Evolutionary conservation across 75 land plant genomes (phyloP).

Genomic region (Azolla pinnata): DNA sequence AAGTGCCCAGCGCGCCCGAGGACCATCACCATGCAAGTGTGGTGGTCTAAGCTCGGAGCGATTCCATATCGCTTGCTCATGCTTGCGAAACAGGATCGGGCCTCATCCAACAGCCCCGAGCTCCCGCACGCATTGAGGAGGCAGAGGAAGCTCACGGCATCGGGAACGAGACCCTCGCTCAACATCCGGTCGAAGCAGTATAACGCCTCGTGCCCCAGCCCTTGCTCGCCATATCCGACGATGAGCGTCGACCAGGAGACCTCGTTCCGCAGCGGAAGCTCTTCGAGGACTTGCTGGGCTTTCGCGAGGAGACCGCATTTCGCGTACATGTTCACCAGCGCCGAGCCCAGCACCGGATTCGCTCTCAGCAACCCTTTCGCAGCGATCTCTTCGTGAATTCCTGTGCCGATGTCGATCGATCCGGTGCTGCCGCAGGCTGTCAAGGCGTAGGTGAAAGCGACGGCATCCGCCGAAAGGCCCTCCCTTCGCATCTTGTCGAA

Average conservation of each 20-base stretch:
- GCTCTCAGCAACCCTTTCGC: not conserved
- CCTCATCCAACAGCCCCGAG: too few species aligned
- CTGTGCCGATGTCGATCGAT: conserved; percentile 15
- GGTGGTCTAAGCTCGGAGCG: too few species aligned
- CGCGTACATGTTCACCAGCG: not conserved
- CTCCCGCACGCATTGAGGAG: too few species aligned
- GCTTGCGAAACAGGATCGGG: too few species aligned
- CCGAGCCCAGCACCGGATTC: not conserved
- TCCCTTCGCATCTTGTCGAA: conserved; percentile 19
- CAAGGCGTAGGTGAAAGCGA: conserved; percentile 24
- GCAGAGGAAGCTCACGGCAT: too few species aligned
- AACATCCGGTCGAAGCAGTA: not conserved
- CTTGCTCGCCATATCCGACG: not conserved
- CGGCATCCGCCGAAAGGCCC: conserved; percentile 22
- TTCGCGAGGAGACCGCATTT: not conserved
- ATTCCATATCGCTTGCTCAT: too few species aligned
- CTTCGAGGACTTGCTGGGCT: not conserved
- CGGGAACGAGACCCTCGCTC: not conserved
- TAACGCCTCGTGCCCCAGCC: not conserved
- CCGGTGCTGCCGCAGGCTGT: conserved; percentile 33
- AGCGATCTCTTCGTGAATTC: not conserved
- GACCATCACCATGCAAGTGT: too few species aligned
- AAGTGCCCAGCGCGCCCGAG: too few species aligned
- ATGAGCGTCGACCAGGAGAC: not conserved
- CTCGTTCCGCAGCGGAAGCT: not conserved